Evolutionary conservation across 768 basidiomycete species (phyloP).

Genomic region (Mycena capillaripes): DNA sequence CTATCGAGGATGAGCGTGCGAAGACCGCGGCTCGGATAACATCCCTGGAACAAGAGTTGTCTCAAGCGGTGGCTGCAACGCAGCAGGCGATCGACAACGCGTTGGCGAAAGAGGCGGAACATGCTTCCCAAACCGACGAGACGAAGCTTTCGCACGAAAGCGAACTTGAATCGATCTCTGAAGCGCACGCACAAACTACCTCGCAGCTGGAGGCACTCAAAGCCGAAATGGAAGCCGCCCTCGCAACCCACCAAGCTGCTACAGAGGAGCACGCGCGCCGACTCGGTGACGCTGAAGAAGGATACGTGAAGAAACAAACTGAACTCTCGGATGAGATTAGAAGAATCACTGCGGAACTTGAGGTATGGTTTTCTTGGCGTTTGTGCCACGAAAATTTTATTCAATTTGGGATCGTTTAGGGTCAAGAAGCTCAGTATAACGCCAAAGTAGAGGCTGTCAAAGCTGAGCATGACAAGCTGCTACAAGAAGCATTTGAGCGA

Average conservation of each 20-base stretch:
- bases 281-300: constrained; percentile 67
- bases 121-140: constrained; percentile 54
- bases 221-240: constrained; percentile 59
- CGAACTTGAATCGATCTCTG: constrained; percentile 59
- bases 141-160: constrained; percentile 59
- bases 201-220: constrained; percentile 62
- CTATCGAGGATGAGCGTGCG: constrained; percentile 70
- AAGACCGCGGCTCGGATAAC: constrained; percentile 61
- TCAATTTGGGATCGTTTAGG: constrained; percentile 52
- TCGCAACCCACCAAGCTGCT: constrained; percentile 64
- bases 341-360: constrained; percentile 70
- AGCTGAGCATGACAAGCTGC: constrained; percentile 70
- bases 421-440: constrained; percentile 77
- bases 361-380: constrained; percentile 58
- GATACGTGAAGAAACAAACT: constrained; percentile 62
- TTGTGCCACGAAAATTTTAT: not conserved
- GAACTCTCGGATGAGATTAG: constrained; percentile 70
- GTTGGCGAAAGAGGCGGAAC: constrained; percentile 62
- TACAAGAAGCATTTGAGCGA: constrained; percentile 80
- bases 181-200: constrained; percentile 59
- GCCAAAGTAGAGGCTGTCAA: constrained; percentile 76
- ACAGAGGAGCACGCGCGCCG: constrained; percentile 61
- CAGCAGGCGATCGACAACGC: constrained; percentile 63
- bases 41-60: constrained; percentile 67
- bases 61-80: constrained; percentile 60